A percentile compares a stretch with the other conserved stretches of the same genome.
phyloP scores from a whole-genome alignment of 108 stramenopile species.

The Skeletonema marinoi region DNA sequence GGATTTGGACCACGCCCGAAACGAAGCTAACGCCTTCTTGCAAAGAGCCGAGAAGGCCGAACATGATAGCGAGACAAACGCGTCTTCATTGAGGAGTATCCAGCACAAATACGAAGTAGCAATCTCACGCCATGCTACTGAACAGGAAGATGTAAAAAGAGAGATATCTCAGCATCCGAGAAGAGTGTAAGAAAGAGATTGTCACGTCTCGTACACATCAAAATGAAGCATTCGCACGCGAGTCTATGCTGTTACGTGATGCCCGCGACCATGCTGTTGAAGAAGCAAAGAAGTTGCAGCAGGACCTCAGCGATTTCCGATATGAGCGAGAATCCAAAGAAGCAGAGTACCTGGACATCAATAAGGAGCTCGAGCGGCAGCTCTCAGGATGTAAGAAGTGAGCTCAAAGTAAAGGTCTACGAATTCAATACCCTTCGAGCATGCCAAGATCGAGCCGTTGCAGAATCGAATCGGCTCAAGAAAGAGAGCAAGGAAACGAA shows the following conservation, averaged over 20 bases:
- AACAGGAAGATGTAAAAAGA: constrained; percentile 24
- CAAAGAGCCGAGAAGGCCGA: constrained; percentile 35
- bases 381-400: constrained; percentile 36
- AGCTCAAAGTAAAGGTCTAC: constrained; percentile 39
- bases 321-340: constrained; percentile 28
- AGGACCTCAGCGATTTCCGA: constrained; percentile 23
- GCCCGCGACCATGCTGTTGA: constrained; percentile 40
- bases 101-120: constrained; percentile 12
- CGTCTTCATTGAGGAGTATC: constrained; percentile 3
- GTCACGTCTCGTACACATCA: constrained; percentile 7
- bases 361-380: constrained; percentile 45
- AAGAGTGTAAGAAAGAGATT: constrained; percentile 33
- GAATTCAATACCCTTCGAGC: constrained; percentile 29
- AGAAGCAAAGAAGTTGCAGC: constrained; percentile 23
- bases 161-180: constrained; percentile 38
- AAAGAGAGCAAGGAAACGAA: constrained; percentile 18
- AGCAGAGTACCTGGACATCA: constrained; percentile 22
- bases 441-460: constrained; percentile 23
- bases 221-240: constrained; percentile 36
- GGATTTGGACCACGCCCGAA: constrained; percentile 23
- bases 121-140: constrained; percentile 26
- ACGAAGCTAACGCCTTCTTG: constrained; percentile 13
- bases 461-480: constrained; percentile 18
- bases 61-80: constrained; percentile 17
- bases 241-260: constrained; percentile 30